Evolutionary conservation across 306 rosid species (phyloP), one percentile per base, ranked within the genome.

Genomic region (Astragalus membranaceus): DNA sequence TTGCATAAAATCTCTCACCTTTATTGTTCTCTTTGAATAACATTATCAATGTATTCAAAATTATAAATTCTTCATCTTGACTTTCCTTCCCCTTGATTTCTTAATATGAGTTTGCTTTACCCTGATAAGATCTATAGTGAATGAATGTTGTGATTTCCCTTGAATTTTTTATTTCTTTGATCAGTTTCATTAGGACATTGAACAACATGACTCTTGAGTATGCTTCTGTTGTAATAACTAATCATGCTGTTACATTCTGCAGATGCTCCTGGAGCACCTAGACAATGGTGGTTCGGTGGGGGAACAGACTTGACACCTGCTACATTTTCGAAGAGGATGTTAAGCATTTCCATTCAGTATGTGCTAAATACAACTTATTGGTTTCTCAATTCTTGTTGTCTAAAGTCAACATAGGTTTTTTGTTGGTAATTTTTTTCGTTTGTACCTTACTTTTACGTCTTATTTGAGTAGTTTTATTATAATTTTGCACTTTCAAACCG

Each of bases 261-360:
- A 94, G 98, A 94, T 79, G 78, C 73, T 69, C 92, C 96, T 35
- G 98, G n/a, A n/a, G n/a, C n/a, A n/a, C n/a, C n/a, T n/a, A n/a
- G n/a, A n/a, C n/a, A n/a, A n/a, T n/a, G n/a, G 98, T 94, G 97
- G 98, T 94, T 94, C 59, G 98, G 98, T 20, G 98, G 98, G 41
- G 98, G 98, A 69, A 94, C 98, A 7, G 98, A 94, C 82, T 84
- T 94, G 75, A 94, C 97, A 17, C 98, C 97, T 64, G 91, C 98
- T 94, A 94, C 79, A 85, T 88, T 69, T 94, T 90, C 56, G 95
- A 90, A 73, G 98, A 94, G 75, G 98, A 94, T 75, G 96, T 91
- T 47, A 90, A 87, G 84, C 98, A 94, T 75, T 94, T 94, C 83
- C 98, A 94, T 76, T 79, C 88, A 9, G 98, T 94, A 88, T 66